Base-by-base conservation (phyloP, 2,329 filamentous ascomycete species). In the Cladophialophora carrionii region DNA sequence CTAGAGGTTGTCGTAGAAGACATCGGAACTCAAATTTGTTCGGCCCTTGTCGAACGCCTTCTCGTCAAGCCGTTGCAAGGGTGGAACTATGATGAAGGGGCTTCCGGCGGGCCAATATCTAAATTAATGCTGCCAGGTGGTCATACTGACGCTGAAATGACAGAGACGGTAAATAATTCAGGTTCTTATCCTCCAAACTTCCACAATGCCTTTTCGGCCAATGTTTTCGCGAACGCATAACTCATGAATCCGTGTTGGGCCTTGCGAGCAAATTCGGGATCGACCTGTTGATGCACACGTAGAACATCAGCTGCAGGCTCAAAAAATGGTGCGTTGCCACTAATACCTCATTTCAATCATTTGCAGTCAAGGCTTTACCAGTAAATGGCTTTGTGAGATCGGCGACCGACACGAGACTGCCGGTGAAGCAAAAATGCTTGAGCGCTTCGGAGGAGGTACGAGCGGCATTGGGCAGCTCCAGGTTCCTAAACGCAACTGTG, bases 161-260 rank as follows among this genome's bases (percentile, higher is more conserved):
- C 51, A 10, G 49, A 31, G 14, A 62, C 59, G 8, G 22, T 43
- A 71, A 90, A 90, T 58, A 77, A 79, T 0, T 85, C 83, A 60
- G 79, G 77, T 71, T 84, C 79, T 29, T 81, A 78, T 37, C 82
- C 77, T 10, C 88, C 71, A 70, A 88, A 87, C 1, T 84, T 79
- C 88, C 88, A 90, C 3, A 87, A 85, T 1, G 87, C 85, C 65
- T 82, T 84, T 72, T 90, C 88, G 0, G 87, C 87, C 66, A 91
- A 34, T 1, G 59, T 62, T n/a, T 62, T 62, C 20, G 59, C 37
- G 37, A 54, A 20, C n/a, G 32, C 51, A 26, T 62, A 62, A 29
- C 59, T 62, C 5, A 34, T 46, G n/a, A 20, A 20, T 3, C 31
- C 31, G 20, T 62, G 51, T 31, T 62, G 59, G 14, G 46, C 29